phyloP scores from a whole-genome alignment of 192 early-diverging fungal genomes.

The Coemansia sp. region DNA sequence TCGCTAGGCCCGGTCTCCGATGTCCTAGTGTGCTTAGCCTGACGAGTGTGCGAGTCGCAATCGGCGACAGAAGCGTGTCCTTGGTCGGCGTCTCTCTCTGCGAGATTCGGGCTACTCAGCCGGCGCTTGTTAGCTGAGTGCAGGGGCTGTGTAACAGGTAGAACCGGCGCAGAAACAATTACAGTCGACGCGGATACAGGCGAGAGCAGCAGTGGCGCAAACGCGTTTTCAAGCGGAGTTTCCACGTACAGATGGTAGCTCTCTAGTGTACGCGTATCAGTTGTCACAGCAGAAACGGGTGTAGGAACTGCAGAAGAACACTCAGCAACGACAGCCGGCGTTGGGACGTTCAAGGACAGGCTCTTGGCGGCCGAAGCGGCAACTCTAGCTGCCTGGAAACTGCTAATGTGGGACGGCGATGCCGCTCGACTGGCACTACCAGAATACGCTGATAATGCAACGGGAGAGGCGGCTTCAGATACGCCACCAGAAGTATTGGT shows the following conservation, averaged over 20 bases:
- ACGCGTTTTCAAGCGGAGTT: constrained; percentile 42
- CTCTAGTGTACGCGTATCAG: constrained; percentile 34
- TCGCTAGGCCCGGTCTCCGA: constrained; percentile 7
- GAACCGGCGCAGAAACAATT: not conserved
- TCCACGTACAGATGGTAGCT: constrained; percentile 55
- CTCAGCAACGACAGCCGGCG: constrained; percentile 1
- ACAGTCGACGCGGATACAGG: constrained; percentile 7
- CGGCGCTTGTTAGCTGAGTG: constrained; percentile 41
- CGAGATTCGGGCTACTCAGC: constrained; percentile 40
- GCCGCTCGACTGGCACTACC: constrained; percentile 35
- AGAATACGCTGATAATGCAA: constrained; percentile 20
- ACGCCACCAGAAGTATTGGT: not conserved
- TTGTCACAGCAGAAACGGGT: constrained; percentile 4
- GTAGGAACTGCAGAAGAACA: not conserved
- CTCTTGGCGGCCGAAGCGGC: constrained; percentile 39
- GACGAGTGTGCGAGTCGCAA: constrained; percentile 10
- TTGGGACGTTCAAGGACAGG: constrained; percentile 25
- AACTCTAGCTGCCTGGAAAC: constrained; percentile 44
- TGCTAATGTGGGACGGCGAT: constrained; percentile 35
- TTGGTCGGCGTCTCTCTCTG: not conserved
- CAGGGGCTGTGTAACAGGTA: not conserved
- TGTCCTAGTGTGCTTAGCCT: constrained; percentile 38
- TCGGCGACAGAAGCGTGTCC: not conserved
- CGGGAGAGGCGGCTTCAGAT: constrained; percentile 12
- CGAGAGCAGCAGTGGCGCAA: constrained; percentile 20